phyloP scores from a whole-genome alignment of 176 grass and related monocot species.

The Hordeum marinum region DNA sequence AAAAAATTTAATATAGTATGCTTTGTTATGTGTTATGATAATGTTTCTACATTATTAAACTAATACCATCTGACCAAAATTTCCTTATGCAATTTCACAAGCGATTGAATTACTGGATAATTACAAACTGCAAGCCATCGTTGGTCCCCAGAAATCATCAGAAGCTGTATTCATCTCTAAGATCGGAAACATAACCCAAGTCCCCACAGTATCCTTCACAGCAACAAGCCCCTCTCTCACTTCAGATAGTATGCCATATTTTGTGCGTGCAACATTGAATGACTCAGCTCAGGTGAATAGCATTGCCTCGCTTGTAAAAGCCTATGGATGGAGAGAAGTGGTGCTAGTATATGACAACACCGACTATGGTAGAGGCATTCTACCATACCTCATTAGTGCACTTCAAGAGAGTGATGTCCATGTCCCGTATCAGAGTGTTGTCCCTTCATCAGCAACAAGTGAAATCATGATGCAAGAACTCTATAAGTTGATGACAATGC shows the following conservation, averaged over 20 bases:
- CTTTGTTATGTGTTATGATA: no score
- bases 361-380: constrained; percentile 45
- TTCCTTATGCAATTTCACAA: constrained; percentile 4
- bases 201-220: constrained; percentile 45
- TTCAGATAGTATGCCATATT: constrained; percentile 25
- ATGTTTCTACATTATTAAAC: no score
- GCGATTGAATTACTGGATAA: constrained; percentile 18
- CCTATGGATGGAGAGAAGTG: constrained; percentile 63
- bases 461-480: constrained; percentile 46
- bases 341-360: constrained; percentile 45
- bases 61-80: no score
- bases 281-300: constrained; percentile 40
- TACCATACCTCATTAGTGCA: constrained; percentile 37
- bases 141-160: constrained; percentile 48
- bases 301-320: constrained; percentile 45
- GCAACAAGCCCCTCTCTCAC: constrained; percentile 31
- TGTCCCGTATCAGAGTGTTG: constrained; percentile 27
- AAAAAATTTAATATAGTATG: no score
- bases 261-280: constrained; percentile 38
- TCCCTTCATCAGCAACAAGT: constrained; percentile 26
- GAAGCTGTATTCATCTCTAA: constrained; percentile 34
- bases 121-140: constrained; percentile 39
- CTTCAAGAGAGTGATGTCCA: constrained; percentile 26
- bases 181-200: constrained; percentile 10
- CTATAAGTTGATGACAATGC: constrained; percentile 39